Conservation (phyloP, 2,329 filamentous ascomycete species). For the Talaromyces pinophilus region DNA sequence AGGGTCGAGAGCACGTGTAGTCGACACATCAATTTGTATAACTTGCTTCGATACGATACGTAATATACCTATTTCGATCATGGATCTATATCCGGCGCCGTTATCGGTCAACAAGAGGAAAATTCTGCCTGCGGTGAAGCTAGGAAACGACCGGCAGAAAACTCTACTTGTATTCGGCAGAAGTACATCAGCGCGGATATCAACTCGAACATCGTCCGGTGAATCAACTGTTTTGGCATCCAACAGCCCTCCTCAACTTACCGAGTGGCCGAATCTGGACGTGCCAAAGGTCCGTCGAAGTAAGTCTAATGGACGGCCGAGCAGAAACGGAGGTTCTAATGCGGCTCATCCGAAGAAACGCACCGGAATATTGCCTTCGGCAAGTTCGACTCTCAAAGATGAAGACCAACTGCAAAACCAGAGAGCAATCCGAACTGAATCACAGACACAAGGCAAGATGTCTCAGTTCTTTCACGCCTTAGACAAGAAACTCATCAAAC, state of each 20-base stretch:
- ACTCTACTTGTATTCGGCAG: conserved; percentile 26
- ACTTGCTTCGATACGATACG: background rate
- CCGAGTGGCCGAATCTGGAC: conserved; percentile 27
- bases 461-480: conserved; percentile 19
- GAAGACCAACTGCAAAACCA: background rate
- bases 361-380: background rate
- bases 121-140: conserved; percentile 12
- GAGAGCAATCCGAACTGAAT: background rate
- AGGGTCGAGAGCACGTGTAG: conserved; percentile 30
- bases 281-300: conserved; percentile 28
- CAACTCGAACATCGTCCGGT: conserved; percentile 20
- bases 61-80: conserved; percentile 11
- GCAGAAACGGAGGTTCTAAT: background rate
- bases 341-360: background rate
- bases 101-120: conserved; percentile 53
- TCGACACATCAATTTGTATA: background rate
- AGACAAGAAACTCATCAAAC: conserved; percentile 15
- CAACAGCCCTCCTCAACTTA: conserved; percentile 29
- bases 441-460: conserved; percentile 2
- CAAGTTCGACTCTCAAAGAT: background rate
- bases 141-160: conserved; percentile 24
- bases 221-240: conserved; percentile 27
- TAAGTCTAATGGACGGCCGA: background rate
- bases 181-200: background rate
- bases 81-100: conserved; percentile 46